Conservation (phyloP, 2,329 filamentous ascomycete species). For the Beauveria brongniartii region DNA sequence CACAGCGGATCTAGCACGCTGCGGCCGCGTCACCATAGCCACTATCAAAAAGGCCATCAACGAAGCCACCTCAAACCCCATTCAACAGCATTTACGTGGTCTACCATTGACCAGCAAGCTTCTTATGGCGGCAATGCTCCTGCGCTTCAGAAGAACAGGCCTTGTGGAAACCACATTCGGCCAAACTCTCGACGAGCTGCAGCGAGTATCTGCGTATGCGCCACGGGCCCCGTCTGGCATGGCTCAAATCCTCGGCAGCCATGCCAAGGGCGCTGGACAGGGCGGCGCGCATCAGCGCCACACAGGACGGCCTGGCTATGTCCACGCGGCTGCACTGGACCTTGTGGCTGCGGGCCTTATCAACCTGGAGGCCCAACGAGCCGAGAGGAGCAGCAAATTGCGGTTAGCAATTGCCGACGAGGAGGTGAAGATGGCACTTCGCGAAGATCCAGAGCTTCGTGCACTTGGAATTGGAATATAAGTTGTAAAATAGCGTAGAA, state of each 20-base stretch:
- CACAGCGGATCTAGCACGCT: conserved; percentile 19
- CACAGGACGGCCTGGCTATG: conserved; percentile 26
- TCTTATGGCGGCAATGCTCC: conserved; percentile 73
- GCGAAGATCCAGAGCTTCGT: conserved; percentile 80
- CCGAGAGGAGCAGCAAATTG: conserved; percentile 82
- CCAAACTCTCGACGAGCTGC: conserved; percentile 75
- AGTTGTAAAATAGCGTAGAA: conserved; percentile 18
- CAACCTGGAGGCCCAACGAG: conserved; percentile 69
- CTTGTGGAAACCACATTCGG: conserved; percentile 81
- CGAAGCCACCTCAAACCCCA: conserved; percentile 85
- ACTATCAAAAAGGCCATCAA: conserved; percentile 92
- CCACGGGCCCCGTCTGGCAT: conserved; percentile 29
- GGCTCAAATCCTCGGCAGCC: conserved; percentile 26
- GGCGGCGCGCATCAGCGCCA: conserved; percentile 20
- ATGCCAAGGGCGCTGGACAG: conserved; percentile 20
- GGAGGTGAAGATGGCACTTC: conserved; percentile 79
- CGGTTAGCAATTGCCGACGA: conserved; percentile 82
- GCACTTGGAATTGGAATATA: conserved; percentile 57
- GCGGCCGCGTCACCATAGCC: conserved; percentile 70
- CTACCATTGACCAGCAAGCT: conserved; percentile 78
- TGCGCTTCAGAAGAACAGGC: conserved; percentile 72
- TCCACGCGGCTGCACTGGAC: conserved; percentile 70
- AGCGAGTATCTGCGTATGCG: conserved; percentile 27
- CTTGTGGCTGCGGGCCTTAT: conserved; percentile 83
- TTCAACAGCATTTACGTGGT: conserved; percentile 79